Evolutionary conservation across 1,284 basidiomycete species (phyloP).

Genomic region (Trichosporon sp.): DNA sequence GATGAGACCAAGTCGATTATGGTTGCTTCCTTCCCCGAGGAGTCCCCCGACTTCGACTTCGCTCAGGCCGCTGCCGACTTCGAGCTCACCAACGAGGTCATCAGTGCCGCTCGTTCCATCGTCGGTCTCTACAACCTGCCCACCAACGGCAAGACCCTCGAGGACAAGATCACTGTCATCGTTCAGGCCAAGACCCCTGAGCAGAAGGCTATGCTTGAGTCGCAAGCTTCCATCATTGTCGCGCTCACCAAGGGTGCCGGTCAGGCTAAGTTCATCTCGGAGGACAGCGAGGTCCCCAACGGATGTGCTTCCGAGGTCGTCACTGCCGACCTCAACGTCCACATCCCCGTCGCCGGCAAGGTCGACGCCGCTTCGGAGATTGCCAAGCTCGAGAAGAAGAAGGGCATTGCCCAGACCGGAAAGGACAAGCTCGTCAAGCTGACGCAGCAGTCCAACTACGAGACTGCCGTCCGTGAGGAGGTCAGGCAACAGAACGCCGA

Average conservation of each 20-base stretch:
- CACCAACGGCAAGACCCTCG: conserved; percentile 65
- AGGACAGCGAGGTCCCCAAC: conserved; percentile 67
- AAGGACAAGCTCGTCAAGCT: conserved; percentile 75
- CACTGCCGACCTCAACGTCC: conserved; percentile 71
- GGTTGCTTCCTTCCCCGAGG: conserved; percentile 78
- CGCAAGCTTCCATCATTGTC: conserved; percentile 73
- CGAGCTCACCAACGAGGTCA: conserved; percentile 78
- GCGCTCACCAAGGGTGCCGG: conserved; percentile 90
- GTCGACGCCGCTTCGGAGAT: conserved; percentile 83
- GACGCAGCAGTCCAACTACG: conserved; percentile 74
- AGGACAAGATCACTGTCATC: conserved; percentile 65
- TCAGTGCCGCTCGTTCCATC: conserved; percentile 80
- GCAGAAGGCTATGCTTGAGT: conserved; percentile 68
- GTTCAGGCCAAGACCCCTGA: conserved; percentile 70
- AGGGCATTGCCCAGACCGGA: conserved; percentile 68
- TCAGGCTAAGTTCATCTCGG: conserved; percentile 65
- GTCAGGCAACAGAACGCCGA: conserved; percentile 75
- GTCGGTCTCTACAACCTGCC: conserved; percentile 90
- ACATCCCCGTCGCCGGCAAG: conserved; percentile 84
- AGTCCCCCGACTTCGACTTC: conserved; percentile 64
- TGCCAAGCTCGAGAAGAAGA: conserved; percentile 82
- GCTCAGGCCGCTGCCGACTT: conserved; percentile 79
- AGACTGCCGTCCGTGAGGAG: conserved; percentile 72
- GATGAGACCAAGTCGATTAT: conserved; percentile 87
- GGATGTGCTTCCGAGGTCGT: conserved; percentile 87